Percentiles rank a stretch among this genome's conserved stretches.
Evolutionary conservation across 768 basidiomycete species (phyloP).

Genomic region (Boletus speciosus): DNA sequence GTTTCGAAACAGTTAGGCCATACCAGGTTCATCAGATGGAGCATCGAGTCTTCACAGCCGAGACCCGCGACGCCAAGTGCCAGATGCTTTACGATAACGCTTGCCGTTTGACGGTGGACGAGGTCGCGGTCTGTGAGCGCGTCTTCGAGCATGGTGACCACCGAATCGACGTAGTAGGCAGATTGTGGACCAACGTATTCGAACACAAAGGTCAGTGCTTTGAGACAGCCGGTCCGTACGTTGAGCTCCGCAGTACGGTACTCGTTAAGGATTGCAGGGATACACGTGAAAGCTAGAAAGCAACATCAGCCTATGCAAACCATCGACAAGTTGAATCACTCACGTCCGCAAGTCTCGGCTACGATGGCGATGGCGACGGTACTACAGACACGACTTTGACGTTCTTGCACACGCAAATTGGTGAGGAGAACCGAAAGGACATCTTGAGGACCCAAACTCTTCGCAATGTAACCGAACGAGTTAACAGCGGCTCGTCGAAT

Average conservation of each 20-base stretch:
- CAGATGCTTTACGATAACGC: conserved; percentile 97
- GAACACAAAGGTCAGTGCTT: conserved; percentile 97
- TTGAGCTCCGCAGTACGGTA: conserved; percentile 98
- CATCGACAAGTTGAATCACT: conserved; percentile 16
- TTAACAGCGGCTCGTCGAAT: conserved; percentile 99
- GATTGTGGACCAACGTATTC: conserved; percentile 98
- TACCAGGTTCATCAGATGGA: conserved; percentile 95
- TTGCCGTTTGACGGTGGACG: conserved; percentile 96
- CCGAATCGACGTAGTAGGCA: conserved; percentile 94
- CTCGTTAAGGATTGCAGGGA: conserved; percentile 97
- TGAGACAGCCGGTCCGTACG: conserved; percentile 97
- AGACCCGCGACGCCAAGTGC: conserved; percentile 96
- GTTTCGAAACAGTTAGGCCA: conserved; percentile 99
- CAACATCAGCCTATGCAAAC: conserved; percentile 5
- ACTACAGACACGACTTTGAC: conserved; percentile 97
- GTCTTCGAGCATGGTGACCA: conserved; percentile 97
- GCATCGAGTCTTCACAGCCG: conserved; percentile 97
- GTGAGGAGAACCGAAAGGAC: conserved; percentile 94
- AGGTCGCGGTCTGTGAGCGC: conserved; percentile 97
- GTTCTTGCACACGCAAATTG: conserved; percentile 96
- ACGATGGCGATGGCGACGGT: conserved; percentile 98
- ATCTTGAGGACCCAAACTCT: conserved; percentile 98
- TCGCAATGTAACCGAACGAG: conserved; percentile 99
- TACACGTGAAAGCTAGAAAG: conserved; percentile 85
- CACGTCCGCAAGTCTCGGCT: conserved; percentile 85